phyloP scores from a whole-genome alignment of 768 basidiomycete genomes.

The Dacryopinax spathularia region DNA sequence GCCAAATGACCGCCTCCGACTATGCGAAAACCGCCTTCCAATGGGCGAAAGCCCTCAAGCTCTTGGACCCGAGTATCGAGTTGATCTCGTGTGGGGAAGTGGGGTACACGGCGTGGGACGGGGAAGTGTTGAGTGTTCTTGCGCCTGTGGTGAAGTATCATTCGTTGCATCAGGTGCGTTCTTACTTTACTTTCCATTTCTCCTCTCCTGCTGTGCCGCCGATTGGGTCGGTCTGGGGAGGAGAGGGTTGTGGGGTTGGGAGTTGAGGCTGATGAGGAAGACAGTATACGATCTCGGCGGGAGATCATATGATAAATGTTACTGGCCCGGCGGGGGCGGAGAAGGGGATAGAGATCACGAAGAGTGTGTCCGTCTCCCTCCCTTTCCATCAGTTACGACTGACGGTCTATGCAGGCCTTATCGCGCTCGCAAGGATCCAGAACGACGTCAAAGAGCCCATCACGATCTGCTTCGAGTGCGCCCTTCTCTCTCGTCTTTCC shows the following conservation, averaged over 20 bases:
- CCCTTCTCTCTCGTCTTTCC: background rate
- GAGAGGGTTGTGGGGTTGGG: background rate
- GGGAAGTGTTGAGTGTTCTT: conserved; percentile 20
- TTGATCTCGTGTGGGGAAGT: conserved; percentile 40
- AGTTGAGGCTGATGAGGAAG: background rate
- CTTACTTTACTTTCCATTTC: too few relatives aligned
- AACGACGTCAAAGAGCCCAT: conserved; percentile 13
- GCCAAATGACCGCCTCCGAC: conserved; percentile 40
- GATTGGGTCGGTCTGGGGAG: too few relatives aligned
- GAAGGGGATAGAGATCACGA: conserved; percentile 38
- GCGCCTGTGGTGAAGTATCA: conserved; percentile 39
- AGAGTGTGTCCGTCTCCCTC: conserved; percentile 17
- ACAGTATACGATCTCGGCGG: conserved; percentile 31
- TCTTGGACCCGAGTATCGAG: conserved; percentile 43
- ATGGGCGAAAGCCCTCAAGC: conserved; percentile 46
- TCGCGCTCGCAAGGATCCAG: conserved; percentile 32
- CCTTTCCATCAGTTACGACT: background rate
- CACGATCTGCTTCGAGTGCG: conserved; percentile 31
- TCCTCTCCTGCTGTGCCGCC: too few relatives aligned
- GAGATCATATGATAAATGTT: conserved; percentile 38
- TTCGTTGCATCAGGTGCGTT: conserved; percentile 26
- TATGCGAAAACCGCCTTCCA: conserved; percentile 43
- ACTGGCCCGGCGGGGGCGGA: conserved; percentile 42
- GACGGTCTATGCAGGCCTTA: conserved; percentile 20
- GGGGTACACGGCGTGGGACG: conserved; percentile 28